Evolutionary conservation across 768 basidiomycete genomes (phyloP), one percentile per base, ranked within the genome.

Genomic region (Sporobolomyces roseus): DNA sequence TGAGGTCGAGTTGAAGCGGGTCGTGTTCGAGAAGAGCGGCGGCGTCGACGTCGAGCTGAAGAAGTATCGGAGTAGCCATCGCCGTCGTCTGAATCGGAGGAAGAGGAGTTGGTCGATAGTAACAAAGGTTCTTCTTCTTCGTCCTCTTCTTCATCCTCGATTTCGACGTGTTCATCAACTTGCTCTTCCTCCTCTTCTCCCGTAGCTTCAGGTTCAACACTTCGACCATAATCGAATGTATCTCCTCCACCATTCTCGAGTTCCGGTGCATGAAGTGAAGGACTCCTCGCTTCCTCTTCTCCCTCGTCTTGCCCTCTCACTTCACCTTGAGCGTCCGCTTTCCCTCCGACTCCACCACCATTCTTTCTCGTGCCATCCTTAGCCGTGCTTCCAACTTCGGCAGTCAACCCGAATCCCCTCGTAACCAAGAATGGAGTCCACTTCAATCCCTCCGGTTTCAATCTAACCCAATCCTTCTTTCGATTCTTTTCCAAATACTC

Each of bases 391-490:
- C 74, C 65, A 2, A 68, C 66, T 3, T 72, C 63, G 9, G 43
- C 55, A 3, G 13, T 45, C 25, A 68, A 32, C 8, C 67, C 71
- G 10, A 59, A 65, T 27, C 65, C 72, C 30, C 69, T 41, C 27
- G 72, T 72, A 27, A 91, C 79, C 45, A 96, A 80, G 79, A 94
- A 98, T 32, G 94, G 94, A 70, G 87, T 93, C 90, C 94, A 99
- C 76, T 91, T 92, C 68, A 98, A 82, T 78, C 86, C 86, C 75
- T 94, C 91, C 2, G 92, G 87, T 72, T 84, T 85, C 65, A 82
- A 75, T 52, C 79, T 84, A 67, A 92, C 75, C 74, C 91, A 89
- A 7, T 88, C 89, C 79, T 93, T 96, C 48, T 58, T 49, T 69
- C 88, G 86, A 86, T 90, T 89, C 61, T 82, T 83, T 48, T 79